These are phyloP conservation scores for Casuarina cunninghamiana DNA, from an alignment of 306 rosid species.

Conservation along the genomic window DNA sequence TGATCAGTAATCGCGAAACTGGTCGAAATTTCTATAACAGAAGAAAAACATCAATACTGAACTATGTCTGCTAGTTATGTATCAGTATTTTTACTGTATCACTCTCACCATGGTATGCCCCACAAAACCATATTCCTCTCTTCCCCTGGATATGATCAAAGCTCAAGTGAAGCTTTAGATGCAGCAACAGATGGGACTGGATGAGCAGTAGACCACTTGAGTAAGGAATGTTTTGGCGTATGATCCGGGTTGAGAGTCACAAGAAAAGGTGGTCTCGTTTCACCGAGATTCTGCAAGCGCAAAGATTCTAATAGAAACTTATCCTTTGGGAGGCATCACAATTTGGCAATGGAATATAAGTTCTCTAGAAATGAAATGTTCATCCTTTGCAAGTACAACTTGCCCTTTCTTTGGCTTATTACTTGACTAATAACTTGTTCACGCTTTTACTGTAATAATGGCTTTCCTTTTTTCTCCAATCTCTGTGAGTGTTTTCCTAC, in stretches of 20 bases:
- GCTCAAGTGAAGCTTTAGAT: slow-evolving; percentile 68
- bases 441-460: background rate
- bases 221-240: slow-evolving; percentile 60
- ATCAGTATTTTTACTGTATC: background rate
- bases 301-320: no score
- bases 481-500: background rate
- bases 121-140: slow-evolving; percentile 89
- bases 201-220: slow-evolving; percentile 79
- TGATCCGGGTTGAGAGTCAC: slow-evolving; percentile 83
- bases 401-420: background rate
- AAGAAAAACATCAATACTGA: background rate
- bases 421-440: background rate
- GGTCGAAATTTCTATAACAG: background rate
- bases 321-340: no score
- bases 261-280: slow-evolving; percentile 60
- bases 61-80: background rate
- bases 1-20: background rate
- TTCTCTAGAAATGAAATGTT: background rate
- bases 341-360: background rate
- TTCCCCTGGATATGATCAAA: slow-evolving; percentile 76
- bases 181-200: slow-evolving; percentile 89
- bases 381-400: background rate
- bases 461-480: background rate
- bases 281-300: slow-evolving; percentile 72
- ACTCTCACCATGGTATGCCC: slow-evolving; percentile 76